Percentiles rank a stretch among this genome's conserved stretches.
Evolutionary conservation across 2,329 filamentous ascomycete species (phyloP).

Genomic region (Penicillium verrucosum): DNA sequence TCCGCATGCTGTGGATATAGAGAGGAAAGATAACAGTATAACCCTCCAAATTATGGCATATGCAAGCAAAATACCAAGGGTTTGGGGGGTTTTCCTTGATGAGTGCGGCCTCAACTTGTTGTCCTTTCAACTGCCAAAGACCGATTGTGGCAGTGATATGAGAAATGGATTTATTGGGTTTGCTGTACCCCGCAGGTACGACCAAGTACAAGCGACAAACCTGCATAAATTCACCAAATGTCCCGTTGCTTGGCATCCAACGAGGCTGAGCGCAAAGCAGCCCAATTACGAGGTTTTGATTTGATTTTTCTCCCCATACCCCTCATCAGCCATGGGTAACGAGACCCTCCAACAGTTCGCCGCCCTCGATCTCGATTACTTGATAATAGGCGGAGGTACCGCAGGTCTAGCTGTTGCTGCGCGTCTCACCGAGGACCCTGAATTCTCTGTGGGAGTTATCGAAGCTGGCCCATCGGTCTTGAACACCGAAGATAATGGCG

Average conservation of each 20-base stretch:
- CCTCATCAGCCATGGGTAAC: neutral
- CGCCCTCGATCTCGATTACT: conserved; percentile 10
- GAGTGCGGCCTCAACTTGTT: neutral
- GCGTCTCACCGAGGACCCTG: conserved; percentile 38
- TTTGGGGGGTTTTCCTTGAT: neutral
- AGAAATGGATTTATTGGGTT: neutral
- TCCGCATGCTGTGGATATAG: neutral
- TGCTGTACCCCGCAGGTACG: neutral
- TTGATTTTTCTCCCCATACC: neutral
- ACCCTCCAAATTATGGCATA: neutral
- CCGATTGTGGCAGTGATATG: neutral
- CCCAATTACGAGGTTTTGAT: neutral
- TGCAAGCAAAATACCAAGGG: neutral
- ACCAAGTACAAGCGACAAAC: neutral
- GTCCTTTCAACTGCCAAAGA: too few relatives aligned
- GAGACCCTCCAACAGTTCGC: neutral
- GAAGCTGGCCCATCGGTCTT: conserved; percentile 42
- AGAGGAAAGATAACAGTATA: neutral
- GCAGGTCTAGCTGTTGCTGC: conserved; percentile 48
- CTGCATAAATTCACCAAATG: neutral
- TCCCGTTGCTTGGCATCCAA: neutral
- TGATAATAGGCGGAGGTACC: conserved; percentile 53
- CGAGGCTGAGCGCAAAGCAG: neutral
- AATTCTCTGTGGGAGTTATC: conserved; percentile 45
- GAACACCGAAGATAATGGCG: conserved; percentile 20